Conservation (phyloP, 2,329 filamentous ascomycete species). For the Monilinia fructigena region DNA sequence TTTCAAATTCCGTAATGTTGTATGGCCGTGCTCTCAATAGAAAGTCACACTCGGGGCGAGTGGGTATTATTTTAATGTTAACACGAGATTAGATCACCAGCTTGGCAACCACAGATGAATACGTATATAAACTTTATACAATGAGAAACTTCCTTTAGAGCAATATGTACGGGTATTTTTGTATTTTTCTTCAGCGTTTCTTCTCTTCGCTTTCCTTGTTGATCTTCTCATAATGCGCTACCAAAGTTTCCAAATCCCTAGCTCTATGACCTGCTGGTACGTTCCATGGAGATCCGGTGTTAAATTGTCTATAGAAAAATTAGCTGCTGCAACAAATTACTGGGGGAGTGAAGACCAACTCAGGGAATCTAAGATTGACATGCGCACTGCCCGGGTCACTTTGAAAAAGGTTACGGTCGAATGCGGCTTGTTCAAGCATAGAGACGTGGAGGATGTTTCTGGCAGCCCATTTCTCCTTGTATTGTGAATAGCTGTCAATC, state of each 20-base stretch:
- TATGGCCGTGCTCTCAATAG: slow-evolving; percentile 1
- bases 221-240: slow-evolving; percentile 61
- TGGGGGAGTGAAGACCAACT: slow-evolving; percentile 52
- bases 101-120: slow-evolving; percentile 11
- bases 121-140: slow-evolving; percentile 6
- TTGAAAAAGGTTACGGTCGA: slow-evolving; percentile 60
- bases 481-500: slow-evolving; percentile 55
- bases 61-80: neutral
- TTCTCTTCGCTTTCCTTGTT: slow-evolving; percentile 56
- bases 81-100: slow-evolving; percentile 6
- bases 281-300: slow-evolving; percentile 62
- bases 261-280: slow-evolving; percentile 58
- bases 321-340: neutral
- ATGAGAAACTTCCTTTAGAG: slow-evolving; percentile 11
- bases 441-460: slow-evolving; percentile 60
- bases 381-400: slow-evolving; percentile 45
- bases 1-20: neutral
- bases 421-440: slow-evolving; percentile 61
- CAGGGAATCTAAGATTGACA: slow-evolving; percentile 59
- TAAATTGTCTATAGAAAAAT: slow-evolving; percentile 55
- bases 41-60: neutral
- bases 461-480: slow-evolving; percentile 52
- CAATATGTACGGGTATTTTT: slow-evolving; percentile 27
- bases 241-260: slow-evolving; percentile 57
- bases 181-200: slow-evolving; percentile 40